phyloP scores from a whole-genome alignment of 2,329 filamentous ascomycete species.

The Camillea tinctor region DNA sequence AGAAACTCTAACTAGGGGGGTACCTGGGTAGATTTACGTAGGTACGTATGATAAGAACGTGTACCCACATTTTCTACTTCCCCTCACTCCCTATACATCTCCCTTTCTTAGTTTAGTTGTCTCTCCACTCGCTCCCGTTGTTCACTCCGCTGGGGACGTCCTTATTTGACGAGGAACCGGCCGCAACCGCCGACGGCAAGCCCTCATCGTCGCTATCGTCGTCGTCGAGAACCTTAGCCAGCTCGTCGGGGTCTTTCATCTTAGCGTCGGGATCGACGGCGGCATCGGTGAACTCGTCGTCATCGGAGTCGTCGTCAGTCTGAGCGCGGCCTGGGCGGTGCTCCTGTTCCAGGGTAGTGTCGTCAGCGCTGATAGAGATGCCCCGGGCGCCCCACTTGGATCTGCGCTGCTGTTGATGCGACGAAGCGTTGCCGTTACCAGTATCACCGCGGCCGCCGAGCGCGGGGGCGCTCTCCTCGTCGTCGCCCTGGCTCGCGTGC shows the following conservation, averaged over 20 bases:
- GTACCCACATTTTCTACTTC: no score
- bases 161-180: constrained; percentile 15
- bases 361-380: constrained; percentile 66
- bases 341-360: constrained; percentile 52
- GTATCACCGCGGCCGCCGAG: constrained; percentile 34
- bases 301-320: constrained; percentile 39
- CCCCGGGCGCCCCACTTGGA: constrained; percentile 63
- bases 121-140: constrained; percentile 32
- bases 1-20: no score
- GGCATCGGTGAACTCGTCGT: constrained; percentile 43
- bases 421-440: constrained; percentile 26
- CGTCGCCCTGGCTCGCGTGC: constrained; percentile 51
- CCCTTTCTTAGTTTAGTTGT: constrained; percentile 12
- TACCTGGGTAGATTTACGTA: no score
- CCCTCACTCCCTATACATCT: no score
- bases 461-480: constrained; percentile 58
- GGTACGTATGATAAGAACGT: no score
- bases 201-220: constrained; percentile 52
- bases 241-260: constrained; percentile 66
- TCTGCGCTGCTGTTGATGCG: constrained; percentile 30
- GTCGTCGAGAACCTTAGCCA: constrained; percentile 58
- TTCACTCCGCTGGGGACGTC: constrained; percentile 21
- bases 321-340: constrained; percentile 33
- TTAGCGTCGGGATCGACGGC: constrained; percentile 60
- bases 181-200: constrained; percentile 13